phyloP scores from a whole-genome alignment of 768 basidiomycete species.

The Hypholoma sublateritium region DNA sequence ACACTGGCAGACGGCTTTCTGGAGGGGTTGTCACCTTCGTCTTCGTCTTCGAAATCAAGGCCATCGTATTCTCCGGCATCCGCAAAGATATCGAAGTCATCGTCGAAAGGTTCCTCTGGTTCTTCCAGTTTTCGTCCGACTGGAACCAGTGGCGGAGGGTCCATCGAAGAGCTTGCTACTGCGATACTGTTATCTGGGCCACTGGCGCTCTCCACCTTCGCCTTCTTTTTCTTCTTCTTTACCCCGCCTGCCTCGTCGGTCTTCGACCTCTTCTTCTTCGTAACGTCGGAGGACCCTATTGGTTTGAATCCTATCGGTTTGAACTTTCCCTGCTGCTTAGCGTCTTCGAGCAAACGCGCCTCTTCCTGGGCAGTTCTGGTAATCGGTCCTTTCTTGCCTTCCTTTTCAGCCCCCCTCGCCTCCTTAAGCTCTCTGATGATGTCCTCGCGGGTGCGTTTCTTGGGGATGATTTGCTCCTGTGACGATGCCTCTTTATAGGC shows the following conservation, averaged over 20 bases:
- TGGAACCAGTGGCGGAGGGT: slow-evolving; percentile 15
- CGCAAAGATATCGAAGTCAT: slow-evolving; percentile 85
- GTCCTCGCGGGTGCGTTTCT: slow-evolving; percentile 79
- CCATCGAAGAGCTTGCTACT: slow-evolving; percentile 20
- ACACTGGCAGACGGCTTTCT: not conserved
- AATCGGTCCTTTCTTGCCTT: slow-evolving; percentile 21
- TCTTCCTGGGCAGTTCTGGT: slow-evolving; percentile 29
- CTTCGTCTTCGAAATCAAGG: slow-evolving; percentile 53
- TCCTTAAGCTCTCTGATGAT: slow-evolving; percentile 72
- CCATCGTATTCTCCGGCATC: slow-evolving; percentile 84
- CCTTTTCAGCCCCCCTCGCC: slow-evolving; percentile 39
- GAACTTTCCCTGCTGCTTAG: slow-evolving; percentile 51
- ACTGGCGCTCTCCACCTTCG: slow-evolving; percentile 15
- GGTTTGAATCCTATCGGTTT: slow-evolving; percentile 70
- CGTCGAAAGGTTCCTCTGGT: slow-evolving; percentile 40
- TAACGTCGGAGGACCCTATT: slow-evolving; percentile 43
- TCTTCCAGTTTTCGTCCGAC: slow-evolving; percentile 14
- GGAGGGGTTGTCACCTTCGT: slow-evolving; percentile 33
- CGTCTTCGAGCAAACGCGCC: slow-evolving; percentile 36
- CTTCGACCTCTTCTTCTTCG: slow-evolving; percentile 53
- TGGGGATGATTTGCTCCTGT: slow-evolving; percentile 28
- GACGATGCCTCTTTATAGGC: slow-evolving; percentile 54
- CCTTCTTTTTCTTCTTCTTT: slow-evolving; percentile 61
- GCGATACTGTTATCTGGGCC: slow-evolving; percentile 2
- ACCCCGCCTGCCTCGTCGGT: slow-evolving; percentile 40